These are phyloP conservation scores for Tetradesmus lagerheimii DNA, from an alignment of 139 green algal genomes.

Conservation along the genomic window DNA sequence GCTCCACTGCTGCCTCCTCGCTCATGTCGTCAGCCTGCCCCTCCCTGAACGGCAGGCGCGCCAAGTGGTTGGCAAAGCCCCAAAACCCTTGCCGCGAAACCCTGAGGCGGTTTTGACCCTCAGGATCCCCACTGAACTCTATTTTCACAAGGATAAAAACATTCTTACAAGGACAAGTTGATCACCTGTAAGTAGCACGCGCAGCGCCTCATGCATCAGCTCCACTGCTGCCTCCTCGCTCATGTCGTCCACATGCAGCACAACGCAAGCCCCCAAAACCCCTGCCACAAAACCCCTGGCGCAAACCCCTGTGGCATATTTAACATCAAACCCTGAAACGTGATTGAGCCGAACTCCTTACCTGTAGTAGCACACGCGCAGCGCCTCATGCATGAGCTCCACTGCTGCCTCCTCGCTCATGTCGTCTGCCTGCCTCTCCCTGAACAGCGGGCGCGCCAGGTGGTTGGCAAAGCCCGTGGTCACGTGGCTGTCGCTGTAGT, in stretches of 20 bases:
- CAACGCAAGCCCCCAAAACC: too few species aligned
- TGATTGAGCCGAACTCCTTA: neutral
- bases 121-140: too few species aligned
- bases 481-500: constrained; percentile 85
- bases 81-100: too few species aligned
- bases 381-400: constrained; percentile 86
- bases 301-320: too few species aligned
- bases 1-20: constrained; percentile 84
- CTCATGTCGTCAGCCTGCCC: constrained; percentile 91
- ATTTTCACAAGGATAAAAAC: too few species aligned
- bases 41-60: constrained; percentile 91
- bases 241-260: constrained; percentile 89
- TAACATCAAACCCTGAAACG: too few species aligned
- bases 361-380: constrained; percentile 95
- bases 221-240: constrained; percentile 86
- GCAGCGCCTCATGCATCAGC: constrained; percentile 90
- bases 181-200: too few species aligned
- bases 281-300: too few species aligned
- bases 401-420: constrained; percentile 93
- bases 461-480: constrained; percentile 95
- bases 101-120: too few species aligned
- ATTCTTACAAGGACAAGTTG: too few species aligned
- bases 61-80: too few species aligned
- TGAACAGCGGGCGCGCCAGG: constrained; percentile 93
- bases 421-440: constrained; percentile 87